These are phyloP conservation scores for Trichoderma lentiforme DNA, from an alignment of 2,329 filamentous ascomycete genomes.

Conservation along the genomic window DNA sequence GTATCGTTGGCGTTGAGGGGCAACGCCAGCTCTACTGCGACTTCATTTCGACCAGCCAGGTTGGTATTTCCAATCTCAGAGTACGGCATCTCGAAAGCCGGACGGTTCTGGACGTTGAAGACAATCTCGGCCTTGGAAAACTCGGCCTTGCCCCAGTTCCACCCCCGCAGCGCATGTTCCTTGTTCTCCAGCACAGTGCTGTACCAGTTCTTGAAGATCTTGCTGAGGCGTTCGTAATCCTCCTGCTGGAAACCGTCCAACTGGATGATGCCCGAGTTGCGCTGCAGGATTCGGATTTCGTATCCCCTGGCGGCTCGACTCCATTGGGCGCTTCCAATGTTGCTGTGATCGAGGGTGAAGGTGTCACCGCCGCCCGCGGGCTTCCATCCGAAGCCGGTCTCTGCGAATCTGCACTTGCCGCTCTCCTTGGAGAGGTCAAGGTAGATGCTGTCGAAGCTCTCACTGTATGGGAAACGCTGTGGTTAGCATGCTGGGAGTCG, in stretches of 20 bases:
- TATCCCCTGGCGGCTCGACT: slow-evolving; percentile 88
- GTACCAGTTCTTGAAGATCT: slow-evolving; percentile 98
- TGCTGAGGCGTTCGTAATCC: slow-evolving; percentile 86
- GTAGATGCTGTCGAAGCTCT: slow-evolving; percentile 97
- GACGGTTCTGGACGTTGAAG: slow-evolving; percentile 96
- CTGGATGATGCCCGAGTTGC: slow-evolving; percentile 82
- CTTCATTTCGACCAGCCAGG: slow-evolving; percentile 93
- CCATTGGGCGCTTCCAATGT: slow-evolving; percentile 89
- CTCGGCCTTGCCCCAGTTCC: slow-evolving; percentile 99
- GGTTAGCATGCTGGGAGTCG: background rate
- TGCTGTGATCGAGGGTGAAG: slow-evolving; percentile 85
- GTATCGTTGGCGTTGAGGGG: slow-evolving; percentile 69
- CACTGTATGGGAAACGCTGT: slow-evolving; percentile 43
- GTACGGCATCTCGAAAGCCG: slow-evolving; percentile 95
- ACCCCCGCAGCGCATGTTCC: slow-evolving; percentile 91
- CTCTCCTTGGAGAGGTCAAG: slow-evolving; percentile 90
- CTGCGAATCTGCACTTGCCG: slow-evolving; percentile 91
- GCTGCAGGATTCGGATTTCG: slow-evolving; percentile 86
- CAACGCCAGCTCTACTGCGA: slow-evolving; percentile 88
- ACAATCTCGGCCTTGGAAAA: slow-evolving; percentile 92
- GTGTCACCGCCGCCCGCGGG: slow-evolving; percentile 82
- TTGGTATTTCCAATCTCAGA: slow-evolving; percentile 98
- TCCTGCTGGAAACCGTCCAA: slow-evolving; percentile 94
- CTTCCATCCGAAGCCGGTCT: slow-evolving; percentile 95
- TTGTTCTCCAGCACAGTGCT: slow-evolving; percentile 87